These are phyloP conservation scores for Emergomyces africanus DNA, from an alignment of 2,329 filamentous ascomycete species.

Conservation along the genomic window DNA sequence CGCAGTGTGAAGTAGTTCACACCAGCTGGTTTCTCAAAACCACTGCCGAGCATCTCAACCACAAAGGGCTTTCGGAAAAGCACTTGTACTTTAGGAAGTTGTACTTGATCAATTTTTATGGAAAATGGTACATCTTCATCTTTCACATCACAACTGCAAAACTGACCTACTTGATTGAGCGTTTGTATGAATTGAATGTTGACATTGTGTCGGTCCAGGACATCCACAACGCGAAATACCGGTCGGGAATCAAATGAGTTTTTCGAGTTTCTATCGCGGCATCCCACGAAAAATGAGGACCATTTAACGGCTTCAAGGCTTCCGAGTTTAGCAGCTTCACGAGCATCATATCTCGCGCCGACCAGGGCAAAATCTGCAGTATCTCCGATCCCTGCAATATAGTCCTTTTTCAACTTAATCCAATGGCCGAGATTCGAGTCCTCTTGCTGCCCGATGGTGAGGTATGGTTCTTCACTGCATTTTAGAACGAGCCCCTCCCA, in stretches of 20 bases:
- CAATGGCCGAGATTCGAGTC: conserved; percentile 32
- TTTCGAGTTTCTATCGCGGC: conserved; percentile 55
- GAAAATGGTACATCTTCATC: conserved; percentile 24
- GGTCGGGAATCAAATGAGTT: conserved; percentile 42
- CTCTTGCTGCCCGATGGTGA: conserved; percentile 38
- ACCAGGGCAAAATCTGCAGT: conserved; percentile 72
- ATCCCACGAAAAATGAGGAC: conserved; percentile 73
- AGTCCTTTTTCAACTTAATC: conserved; percentile 84
- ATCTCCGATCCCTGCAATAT: conserved; percentile 64
- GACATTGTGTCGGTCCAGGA: conserved; percentile 40
- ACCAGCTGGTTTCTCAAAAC: conserved; percentile 60
- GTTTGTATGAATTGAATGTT: conserved; percentile 39
- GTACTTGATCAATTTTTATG: conserved; percentile 35
- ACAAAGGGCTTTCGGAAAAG: conserved; percentile 61
- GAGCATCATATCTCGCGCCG: conserved; percentile 58
- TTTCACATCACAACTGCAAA: conserved; percentile 29
- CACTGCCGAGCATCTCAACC: conserved; percentile 67
- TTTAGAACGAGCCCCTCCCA: conserved; percentile 77
- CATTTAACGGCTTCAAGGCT: conserved; percentile 47
- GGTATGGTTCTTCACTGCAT: conserved; percentile 61
- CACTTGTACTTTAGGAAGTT: conserved; percentile 23
- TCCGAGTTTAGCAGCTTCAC: conserved; percentile 43
- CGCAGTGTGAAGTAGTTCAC: conserved; percentile 60
- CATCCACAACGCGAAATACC: conserved; percentile 53
- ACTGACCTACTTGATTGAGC: conserved; percentile 37